Evolutionary conservation across 129 eudicot genomes (phyloP).

Genomic region (Glebionis coronaria): DNA sequence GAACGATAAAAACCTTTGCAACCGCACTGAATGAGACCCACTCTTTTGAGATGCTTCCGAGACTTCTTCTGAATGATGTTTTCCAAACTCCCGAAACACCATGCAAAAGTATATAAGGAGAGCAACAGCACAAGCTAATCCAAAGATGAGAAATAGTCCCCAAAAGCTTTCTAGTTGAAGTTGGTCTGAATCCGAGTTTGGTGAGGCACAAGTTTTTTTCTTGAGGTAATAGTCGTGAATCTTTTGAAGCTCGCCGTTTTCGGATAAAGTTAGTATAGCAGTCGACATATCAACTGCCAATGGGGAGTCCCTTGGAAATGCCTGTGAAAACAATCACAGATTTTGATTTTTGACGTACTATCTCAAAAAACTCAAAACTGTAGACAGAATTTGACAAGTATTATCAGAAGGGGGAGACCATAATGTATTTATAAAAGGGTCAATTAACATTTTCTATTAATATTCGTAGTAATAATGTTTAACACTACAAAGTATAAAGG

Average conservation of each 20-base stretch:
- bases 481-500: no score
- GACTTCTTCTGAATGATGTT: constrained; percentile 30
- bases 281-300: constrained; percentile 88
- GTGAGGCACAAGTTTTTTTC: constrained; percentile 30
- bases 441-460: no score
- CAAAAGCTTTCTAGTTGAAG: constrained; percentile 62
- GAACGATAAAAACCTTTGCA: constrained; percentile 67
- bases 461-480: no score
- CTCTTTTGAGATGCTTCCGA: constrained; percentile 19
- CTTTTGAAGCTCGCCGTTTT: constrained; percentile 68
- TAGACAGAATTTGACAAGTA: no score
- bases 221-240: constrained; percentile 66
- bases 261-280: constrained; percentile 67
- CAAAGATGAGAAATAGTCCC: constrained; percentile 74
- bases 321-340: constrained; percentile 33
- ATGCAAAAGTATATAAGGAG: constrained; percentile 42
- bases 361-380: not conserved
- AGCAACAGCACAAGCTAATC: constrained; percentile 63
- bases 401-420: no score
- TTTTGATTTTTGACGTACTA: not conserved
- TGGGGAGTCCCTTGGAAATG: constrained; percentile 77
- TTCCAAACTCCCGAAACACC: constrained; percentile 42
- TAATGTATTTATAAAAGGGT: no score
- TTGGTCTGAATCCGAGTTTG: constrained; percentile 43
- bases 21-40: constrained; percentile 35